Evolutionary conservation across 345 rosid species (phyloP).

Genomic region (Gossypium australe): DNA sequence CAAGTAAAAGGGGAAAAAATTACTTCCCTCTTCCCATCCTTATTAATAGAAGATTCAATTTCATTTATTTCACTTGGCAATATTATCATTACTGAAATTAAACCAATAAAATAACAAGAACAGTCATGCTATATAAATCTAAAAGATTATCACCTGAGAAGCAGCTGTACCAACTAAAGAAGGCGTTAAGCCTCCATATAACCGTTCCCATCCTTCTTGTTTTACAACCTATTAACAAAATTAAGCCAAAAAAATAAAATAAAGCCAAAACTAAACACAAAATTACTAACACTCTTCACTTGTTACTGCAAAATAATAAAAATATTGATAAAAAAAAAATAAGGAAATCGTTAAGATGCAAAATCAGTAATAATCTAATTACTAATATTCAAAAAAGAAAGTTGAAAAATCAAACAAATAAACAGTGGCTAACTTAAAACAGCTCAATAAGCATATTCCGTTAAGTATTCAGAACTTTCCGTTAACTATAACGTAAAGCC

Average conservation of each 20-base stretch:
- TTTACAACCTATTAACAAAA: constrained; percentile 54
- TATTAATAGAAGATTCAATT: not conserved
- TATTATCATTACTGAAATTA: not conserved
- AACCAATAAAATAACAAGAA: not conserved
- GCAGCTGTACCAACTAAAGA: constrained; percentile 86
- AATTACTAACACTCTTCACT: not conserved
- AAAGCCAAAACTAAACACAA: not conserved
- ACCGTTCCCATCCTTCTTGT: constrained; percentile 89
- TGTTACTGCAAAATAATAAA: not conserved
- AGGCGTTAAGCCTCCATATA: constrained; percentile 82
- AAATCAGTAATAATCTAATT: not conserved
- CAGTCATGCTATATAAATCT: not conserved
- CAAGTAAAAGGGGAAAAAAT: not conserved
- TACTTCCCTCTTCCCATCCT: not conserved
- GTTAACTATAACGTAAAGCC: not conserved
- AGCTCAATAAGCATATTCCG: not conserved
- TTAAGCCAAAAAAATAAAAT: constrained; percentile 35
- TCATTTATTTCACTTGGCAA: not conserved
- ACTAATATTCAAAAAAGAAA: too few relatives aligned
- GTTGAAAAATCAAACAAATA: not conserved
- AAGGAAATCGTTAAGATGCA: not conserved
- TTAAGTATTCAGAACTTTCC: not conserved
- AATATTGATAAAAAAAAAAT: not conserved
- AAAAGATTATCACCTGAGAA: constrained; percentile 63
- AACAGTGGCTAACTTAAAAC: not conserved